Conservation (phyloP, 2,329 filamentous ascomycete genomes). For the Calonectria pseudoturangicola region DNA sequence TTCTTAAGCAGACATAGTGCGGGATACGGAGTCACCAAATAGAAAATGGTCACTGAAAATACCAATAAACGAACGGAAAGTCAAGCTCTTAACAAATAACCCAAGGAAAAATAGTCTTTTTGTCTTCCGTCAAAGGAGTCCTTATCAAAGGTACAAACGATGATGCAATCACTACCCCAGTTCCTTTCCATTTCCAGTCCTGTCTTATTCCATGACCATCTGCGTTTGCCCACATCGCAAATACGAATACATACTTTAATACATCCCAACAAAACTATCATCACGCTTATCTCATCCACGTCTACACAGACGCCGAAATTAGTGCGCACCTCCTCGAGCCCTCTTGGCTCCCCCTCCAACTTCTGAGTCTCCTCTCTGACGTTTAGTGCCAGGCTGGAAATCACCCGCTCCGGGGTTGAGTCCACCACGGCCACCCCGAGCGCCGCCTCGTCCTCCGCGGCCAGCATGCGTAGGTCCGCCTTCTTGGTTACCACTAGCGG, state of each 20-base stretch:
- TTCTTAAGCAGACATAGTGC: no score
- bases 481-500: constrained; percentile 60
- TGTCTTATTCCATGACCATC: constrained; percentile 41
- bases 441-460: constrained; percentile 65
- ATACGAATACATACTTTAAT: constrained; percentile 51
- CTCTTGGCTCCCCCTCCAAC: constrained; percentile 65
- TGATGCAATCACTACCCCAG: constrained; percentile 42
- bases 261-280: constrained; percentile 45
- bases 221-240: constrained; percentile 39
- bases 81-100: constrained; percentile 12
- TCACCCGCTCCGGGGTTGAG: constrained; percentile 73
- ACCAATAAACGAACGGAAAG: background rate
- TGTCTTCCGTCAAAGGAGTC: constrained; percentile 51
- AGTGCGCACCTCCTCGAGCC: constrained; percentile 64
- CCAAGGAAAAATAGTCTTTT: constrained; percentile 46
- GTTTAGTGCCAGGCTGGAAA: constrained; percentile 75
- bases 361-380: constrained; percentile 72
- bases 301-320: constrained; percentile 38
- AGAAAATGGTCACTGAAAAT: background rate
- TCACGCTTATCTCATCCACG: constrained; percentile 30
- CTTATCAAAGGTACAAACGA: constrained; percentile 44
- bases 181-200: constrained; percentile 42
- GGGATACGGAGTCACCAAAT: no score
- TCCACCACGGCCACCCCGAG: constrained; percentile 62
- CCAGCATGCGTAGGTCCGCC: constrained; percentile 56